Conservation (phyloP, 2,329 filamentous ascomycete species). For the Arthrobotrys iridis region DNA sequence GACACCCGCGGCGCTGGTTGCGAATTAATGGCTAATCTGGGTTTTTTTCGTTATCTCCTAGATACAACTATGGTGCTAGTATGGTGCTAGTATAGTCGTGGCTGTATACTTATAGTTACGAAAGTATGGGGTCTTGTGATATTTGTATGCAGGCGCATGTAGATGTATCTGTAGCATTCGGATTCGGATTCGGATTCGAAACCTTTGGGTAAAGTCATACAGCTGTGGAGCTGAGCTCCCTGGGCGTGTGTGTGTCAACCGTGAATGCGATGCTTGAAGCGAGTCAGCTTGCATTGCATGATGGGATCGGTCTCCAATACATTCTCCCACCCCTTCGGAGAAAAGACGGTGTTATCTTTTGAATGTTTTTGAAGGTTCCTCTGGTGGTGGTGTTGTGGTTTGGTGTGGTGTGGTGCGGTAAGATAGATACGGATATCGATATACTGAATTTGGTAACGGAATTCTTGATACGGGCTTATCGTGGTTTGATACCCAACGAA, state of each 20-base stretch:
- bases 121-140: conserved; percentile 3
- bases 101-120: background rate
- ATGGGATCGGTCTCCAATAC: too few species aligned
- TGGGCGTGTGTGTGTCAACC: background rate
- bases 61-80: too few species aligned
- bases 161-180: too few species aligned
- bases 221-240: background rate
- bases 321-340: background rate
- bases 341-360: conserved; percentile 11
- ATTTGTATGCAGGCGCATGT: background rate
- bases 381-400: too few species aligned
- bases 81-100: too few species aligned
- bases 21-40: too few species aligned
- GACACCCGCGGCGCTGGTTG: background rate
- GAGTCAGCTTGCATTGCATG: conserved; percentile 24
- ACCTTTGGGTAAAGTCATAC: background rate
- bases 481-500: background rate
- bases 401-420: background rate
- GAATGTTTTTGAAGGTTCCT: too few species aligned
- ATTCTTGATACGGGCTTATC: conserved; percentile 15
- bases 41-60: too few species aligned
- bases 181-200: too few species aligned
- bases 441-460: conserved; percentile 6
- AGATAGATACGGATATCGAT: background rate
- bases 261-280: conserved; percentile 10